phyloP scores from a whole-genome alignment of 2,329 filamentous ascomycete genomes.

The Penicillium sp. region DNA sequence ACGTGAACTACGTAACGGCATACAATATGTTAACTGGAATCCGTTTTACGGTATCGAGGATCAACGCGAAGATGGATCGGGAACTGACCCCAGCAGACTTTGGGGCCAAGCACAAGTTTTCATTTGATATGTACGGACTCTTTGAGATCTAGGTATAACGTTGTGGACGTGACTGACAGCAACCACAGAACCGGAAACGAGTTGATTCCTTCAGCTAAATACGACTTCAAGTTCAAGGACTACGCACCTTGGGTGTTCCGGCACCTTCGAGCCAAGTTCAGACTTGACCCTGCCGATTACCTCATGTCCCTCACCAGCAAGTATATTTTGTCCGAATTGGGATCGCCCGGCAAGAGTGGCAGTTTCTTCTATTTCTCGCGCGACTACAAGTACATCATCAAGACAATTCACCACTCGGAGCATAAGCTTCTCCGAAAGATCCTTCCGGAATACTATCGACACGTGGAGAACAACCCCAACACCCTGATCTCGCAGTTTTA shows the following conservation, averaged over 20 bases:
- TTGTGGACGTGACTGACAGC: slow-evolving; percentile 33
- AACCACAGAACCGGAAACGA: slow-evolving; percentile 82
- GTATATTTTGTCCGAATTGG: slow-evolving; percentile 95
- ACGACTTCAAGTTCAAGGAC: slow-evolving; percentile 99
- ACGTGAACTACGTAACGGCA: slow-evolving; percentile 94
- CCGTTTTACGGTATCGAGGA: slow-evolving; percentile 90
- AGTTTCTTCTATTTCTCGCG: slow-evolving; percentile 99
- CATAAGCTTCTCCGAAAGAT: slow-evolving; percentile 51
- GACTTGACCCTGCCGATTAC: slow-evolving; percentile 93
- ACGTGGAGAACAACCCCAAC: slow-evolving; percentile 90
- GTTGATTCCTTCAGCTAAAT: slow-evolving; percentile 94
- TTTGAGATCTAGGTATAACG: not conserved
- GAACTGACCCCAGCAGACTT: slow-evolving; percentile 90
- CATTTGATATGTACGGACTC: slow-evolving; percentile 86
- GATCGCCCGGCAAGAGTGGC: slow-evolving; percentile 94
- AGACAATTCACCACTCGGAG: slow-evolving; percentile 95
- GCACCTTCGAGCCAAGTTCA: slow-evolving; percentile 80
- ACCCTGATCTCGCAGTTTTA: slow-evolving; percentile 98
- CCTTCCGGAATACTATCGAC: slow-evolving; percentile 84
- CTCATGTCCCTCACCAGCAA: slow-evolving; percentile 97
- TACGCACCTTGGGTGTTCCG: slow-evolving; percentile 99
- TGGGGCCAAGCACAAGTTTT: slow-evolving; percentile 91
- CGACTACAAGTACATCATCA: slow-evolving; percentile 99
- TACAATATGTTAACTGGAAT: slow-evolving; percentile 99
- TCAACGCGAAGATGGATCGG: slow-evolving; percentile 93